phyloP scores from a whole-genome alignment of 176 grass and related monocot genomes.

The Saccharum spontaneum region DNA sequence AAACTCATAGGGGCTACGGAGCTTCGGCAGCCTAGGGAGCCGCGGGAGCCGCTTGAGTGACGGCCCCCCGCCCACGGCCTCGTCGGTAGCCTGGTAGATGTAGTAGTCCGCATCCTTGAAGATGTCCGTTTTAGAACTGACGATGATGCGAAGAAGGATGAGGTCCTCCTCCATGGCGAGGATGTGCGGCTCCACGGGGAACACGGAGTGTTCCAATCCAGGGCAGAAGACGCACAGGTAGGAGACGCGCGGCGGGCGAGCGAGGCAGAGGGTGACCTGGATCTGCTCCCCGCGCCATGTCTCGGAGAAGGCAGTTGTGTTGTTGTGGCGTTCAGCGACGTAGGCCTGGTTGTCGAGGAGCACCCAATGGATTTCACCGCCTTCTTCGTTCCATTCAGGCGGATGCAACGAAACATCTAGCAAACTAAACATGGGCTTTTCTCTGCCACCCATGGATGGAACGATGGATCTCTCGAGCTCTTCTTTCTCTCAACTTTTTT shows the following conservation, averaged over 20 bases:
- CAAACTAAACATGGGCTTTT: too few species aligned
- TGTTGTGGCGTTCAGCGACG: background rate
- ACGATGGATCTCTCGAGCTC: too few species aligned
- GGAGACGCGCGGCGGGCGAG: background rate
- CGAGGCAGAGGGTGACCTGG: conserved; percentile 11
- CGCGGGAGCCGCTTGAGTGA: conserved; percentile 2
- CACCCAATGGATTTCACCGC: background rate
- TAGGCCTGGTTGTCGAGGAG: background rate
- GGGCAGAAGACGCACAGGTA: background rate
- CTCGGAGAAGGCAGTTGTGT: background rate
- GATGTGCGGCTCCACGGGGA: background rate
- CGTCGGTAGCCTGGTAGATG: conserved; percentile 7
- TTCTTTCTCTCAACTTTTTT: too few species aligned
- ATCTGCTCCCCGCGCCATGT: background rate
- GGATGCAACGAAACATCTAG: too few species aligned
- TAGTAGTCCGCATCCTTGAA: background rate
- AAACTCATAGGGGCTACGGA: background rate
- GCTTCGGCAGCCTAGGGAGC: background rate
- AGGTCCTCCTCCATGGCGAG: background rate
- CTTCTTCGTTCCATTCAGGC: background rate
- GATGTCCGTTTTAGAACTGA: background rate
- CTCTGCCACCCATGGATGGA: too few species aligned
- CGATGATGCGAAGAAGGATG: background rate
- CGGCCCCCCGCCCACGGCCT: background rate
- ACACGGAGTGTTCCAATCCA: background rate